Percentiles rank a stretch among this genome's conserved stretches.
Conservation (phyloP, 140 eudicot species). For the Anethum foeniculum region DNA sequence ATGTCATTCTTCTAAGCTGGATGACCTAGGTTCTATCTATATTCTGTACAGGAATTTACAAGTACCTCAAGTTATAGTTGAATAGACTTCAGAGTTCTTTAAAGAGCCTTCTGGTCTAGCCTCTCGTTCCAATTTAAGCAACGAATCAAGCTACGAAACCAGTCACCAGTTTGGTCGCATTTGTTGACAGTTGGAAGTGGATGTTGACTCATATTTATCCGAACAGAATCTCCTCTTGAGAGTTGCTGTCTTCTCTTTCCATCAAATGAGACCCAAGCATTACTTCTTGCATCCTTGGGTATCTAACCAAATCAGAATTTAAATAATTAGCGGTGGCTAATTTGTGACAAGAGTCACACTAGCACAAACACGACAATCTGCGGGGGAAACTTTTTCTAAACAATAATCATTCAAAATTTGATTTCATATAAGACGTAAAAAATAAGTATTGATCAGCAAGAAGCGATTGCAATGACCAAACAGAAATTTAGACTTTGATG, state of each 20-base stretch:
- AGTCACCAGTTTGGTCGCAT: slow-evolving; percentile 97
- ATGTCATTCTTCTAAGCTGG: slow-evolving; percentile 2
- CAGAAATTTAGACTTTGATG: neutral
- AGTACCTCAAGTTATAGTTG: slow-evolving; percentile 13
- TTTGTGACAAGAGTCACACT: neutral
- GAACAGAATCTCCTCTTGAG: slow-evolving; percentile 90
- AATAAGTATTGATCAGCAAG: neutral
- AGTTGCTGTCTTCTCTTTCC: slow-evolving; percentile 99
- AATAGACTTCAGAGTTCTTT: slow-evolving; percentile 9
- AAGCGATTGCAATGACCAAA: neutral
- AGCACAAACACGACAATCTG: neutral
- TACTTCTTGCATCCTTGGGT: slow-evolving; percentile 94
- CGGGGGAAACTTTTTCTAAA: too few relatives aligned
- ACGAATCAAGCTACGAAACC: slow-evolving; percentile 94
- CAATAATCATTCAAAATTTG: neutral
- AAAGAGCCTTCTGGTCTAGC: slow-evolving; percentile 92
- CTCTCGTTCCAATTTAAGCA: slow-evolving; percentile 98
- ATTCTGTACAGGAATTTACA: slow-evolving; percentile 48
- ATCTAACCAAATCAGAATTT: slow-evolving; percentile 37
- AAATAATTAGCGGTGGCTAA: neutral
- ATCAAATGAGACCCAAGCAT: slow-evolving; percentile 99
- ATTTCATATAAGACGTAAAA: neutral
- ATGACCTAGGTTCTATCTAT: slow-evolving; percentile 9
- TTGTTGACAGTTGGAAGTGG: slow-evolving; percentile 98
- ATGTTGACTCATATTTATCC: slow-evolving; percentile 90